These are phyloP conservation scores for Penicillium hordei DNA, from an alignment of 2,329 filamentous ascomycete genomes.

Conservation along the genomic window DNA sequence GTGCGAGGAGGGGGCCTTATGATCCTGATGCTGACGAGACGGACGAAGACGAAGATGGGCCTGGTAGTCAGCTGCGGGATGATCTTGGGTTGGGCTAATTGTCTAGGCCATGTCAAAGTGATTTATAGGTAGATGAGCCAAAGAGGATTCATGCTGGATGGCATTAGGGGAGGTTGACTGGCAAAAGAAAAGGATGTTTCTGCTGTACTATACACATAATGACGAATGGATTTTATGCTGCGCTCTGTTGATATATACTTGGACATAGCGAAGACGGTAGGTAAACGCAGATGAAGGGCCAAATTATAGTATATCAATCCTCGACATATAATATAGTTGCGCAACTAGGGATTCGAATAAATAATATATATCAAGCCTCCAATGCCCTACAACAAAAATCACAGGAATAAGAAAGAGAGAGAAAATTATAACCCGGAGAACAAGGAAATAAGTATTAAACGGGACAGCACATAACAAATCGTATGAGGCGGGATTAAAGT, in stretches of 20 bases:
- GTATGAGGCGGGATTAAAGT: neutral
- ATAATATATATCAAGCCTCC: neutral
- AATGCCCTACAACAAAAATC: neutral
- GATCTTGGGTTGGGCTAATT: slow-evolving; percentile 31
- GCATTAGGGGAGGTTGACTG: neutral
- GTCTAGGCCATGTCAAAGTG: neutral
- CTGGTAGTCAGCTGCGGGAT: slow-evolving; percentile 33
- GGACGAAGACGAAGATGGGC: slow-evolving; percentile 35
- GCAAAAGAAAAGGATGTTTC: slow-evolving; percentile 4
- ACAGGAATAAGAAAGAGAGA: neutral
- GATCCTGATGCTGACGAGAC: slow-evolving; percentile 39
- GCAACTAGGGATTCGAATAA: neutral
- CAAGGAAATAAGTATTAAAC: slow-evolving; percentile 1
- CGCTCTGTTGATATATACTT: slow-evolving; percentile 1
- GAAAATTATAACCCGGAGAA: neutral
- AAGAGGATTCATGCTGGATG: neutral
- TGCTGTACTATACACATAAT: slow-evolving; percentile 26
- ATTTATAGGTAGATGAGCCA: neutral
- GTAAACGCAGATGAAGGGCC: neutral
- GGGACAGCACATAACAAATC: slow-evolving; percentile 1
- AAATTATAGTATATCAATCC: neutral
- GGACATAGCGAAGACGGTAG: neutral
- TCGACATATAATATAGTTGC: too few relatives aligned
- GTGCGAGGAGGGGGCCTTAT: slow-evolving; percentile 21
- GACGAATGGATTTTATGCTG: slow-evolving; percentile 19